Base-by-base conservation (phyloP, 164 flowering plant genomes). In the Kalanchoe fedtschenkoi region DNA sequence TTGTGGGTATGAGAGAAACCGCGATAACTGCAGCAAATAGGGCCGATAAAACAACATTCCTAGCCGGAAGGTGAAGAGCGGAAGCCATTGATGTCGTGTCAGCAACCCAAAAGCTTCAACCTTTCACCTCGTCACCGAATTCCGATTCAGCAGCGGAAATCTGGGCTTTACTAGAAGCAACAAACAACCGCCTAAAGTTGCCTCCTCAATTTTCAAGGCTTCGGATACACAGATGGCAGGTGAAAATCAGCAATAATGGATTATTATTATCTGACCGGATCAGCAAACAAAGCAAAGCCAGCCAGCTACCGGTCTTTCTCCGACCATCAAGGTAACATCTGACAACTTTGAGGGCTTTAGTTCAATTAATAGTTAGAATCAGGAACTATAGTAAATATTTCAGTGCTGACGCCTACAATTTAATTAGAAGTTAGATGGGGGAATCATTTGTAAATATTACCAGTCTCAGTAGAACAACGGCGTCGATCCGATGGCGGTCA, bases 81-180 rank as follows among this genome's bases (percentile, higher is more conserved):
- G 54, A 13, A 57, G 69, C 63, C 73, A 69, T 69, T 66, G 69
- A 13, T 21, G 61, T 38, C 53, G 21, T 24, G 55, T 47, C 16
- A 47, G 55, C 55, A 47, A 47, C 55, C 14, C 26, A 47, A 47
- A 47, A 47, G 55, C 55, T 47, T 47, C 30, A 24, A 16, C 55
- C 55, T 47, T 24, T 47, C 55, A 19, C 30, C 55, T 47, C 30
- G 26, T 7, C 55, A 7, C 55, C 22, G 26, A 24, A 24, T 9
- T 15, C 39, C 11, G n/a, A n/a, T n/a, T n/a, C n/a, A n/a, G n/a
- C n/a, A n/a, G n/a, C n/a, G n/a, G n/a, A 37, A 37, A 37, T 24
- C 55, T 47, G 55, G 30, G 55, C 30, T 47, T 47, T 47, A 29
- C 11, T 9, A 10, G 30, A 47, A 47, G 16, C 55, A 16, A 47